Evolutionary conservation across 768 basidiomycete genomes (phyloP).

Genomic region (Lyophyllum shimeji): DNA sequence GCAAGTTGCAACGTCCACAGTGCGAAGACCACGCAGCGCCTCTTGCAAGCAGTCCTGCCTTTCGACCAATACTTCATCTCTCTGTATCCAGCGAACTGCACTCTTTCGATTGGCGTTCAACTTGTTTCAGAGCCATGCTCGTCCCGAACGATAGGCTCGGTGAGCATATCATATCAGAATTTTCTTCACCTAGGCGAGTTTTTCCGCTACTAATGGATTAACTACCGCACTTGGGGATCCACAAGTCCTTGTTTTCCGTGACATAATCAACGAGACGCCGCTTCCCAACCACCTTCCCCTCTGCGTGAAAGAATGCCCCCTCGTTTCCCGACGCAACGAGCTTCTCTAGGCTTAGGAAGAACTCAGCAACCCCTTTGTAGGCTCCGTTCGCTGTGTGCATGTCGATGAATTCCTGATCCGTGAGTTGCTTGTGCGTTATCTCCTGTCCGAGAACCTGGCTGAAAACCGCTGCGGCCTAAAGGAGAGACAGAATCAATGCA

Average conservation of each 20-base stretch:
- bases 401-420: slow-evolving; percentile 18
- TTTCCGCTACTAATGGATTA: too few relatives aligned
- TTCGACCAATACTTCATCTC: too few relatives aligned
- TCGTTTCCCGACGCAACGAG: slow-evolving; percentile 21
- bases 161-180: too few relatives aligned
- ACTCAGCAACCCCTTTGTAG: slow-evolving; percentile 15
- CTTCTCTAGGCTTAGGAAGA: slow-evolving; percentile 17
- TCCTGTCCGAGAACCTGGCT: slow-evolving; percentile 25
- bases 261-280: slow-evolving; percentile 6
- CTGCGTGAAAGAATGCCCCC: slow-evolving; percentile 17
- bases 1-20: too few relatives aligned
- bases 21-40: too few relatives aligned
- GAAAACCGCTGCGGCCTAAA: slow-evolving; percentile 25
- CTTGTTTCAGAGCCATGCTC: too few relatives aligned
- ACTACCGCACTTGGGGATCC: not conserved
- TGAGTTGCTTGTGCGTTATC: slow-evolving; percentile 25
- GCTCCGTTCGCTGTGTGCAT: slow-evolving; percentile 18
- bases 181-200: too few relatives aligned
- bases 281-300: slow-evolving; percentile 24
- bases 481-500: not conserved
- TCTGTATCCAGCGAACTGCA: too few relatives aligned
- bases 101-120: too few relatives aligned
- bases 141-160: too few relatives aligned
- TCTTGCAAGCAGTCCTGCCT: too few relatives aligned
- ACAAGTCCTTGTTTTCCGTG: not conserved